Conservation (phyloP, 108 stramenopile genomes). For the Nitzschia inconspicua region DNA sequence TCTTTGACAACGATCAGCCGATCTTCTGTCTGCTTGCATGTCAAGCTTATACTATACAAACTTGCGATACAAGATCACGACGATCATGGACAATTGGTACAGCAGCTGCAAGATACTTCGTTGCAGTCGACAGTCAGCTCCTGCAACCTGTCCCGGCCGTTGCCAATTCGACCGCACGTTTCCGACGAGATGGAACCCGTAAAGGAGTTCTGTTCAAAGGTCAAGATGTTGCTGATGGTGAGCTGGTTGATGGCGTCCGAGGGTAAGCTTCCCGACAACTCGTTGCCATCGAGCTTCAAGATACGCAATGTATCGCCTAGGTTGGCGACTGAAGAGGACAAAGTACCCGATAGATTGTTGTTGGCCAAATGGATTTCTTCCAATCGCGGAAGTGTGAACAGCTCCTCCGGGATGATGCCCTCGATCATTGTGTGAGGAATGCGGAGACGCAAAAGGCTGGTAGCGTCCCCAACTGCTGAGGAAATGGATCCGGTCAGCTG, state of each 20-base stretch:
- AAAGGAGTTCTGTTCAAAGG: slow-evolving; percentile 11
- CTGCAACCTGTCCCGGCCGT: slow-evolving; percentile 7
- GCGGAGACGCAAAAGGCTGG: slow-evolving; percentile 6
- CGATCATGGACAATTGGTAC: background rate
- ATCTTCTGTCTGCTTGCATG: too few relatives aligned
- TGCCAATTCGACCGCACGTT: slow-evolving; percentile 5
- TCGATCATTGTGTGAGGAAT: slow-evolving; percentile 14
- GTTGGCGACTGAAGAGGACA: slow-evolving; percentile 7
- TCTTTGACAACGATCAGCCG: too few relatives aligned
- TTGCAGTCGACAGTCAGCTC: slow-evolving; percentile 24
- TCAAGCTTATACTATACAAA: too few relatives aligned
- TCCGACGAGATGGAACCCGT: slow-evolving; percentile 16
- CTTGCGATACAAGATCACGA: too few relatives aligned
- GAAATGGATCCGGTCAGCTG: slow-evolving; percentile 12
- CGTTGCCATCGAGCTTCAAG: slow-evolving; percentile 15
- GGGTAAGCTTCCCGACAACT: slow-evolving; percentile 16
- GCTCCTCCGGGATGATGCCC: slow-evolving; percentile 20
- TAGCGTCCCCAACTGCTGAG: slow-evolving; percentile 7
- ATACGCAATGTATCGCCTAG: slow-evolving; percentile 3
- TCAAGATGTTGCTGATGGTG: slow-evolving; percentile 2
- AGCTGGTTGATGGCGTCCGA: slow-evolving; percentile 9
- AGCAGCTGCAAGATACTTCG: slow-evolving; percentile 25
- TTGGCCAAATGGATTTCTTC: slow-evolving; percentile 22
- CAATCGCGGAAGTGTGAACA: slow-evolving; percentile 13
- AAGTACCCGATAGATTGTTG: slow-evolving; percentile 18